Evolutionary conservation across 768 basidiomycete species (phyloP), one percentile per base, ranked within the genome.

Genomic region (Tulasnella calospora): DNA sequence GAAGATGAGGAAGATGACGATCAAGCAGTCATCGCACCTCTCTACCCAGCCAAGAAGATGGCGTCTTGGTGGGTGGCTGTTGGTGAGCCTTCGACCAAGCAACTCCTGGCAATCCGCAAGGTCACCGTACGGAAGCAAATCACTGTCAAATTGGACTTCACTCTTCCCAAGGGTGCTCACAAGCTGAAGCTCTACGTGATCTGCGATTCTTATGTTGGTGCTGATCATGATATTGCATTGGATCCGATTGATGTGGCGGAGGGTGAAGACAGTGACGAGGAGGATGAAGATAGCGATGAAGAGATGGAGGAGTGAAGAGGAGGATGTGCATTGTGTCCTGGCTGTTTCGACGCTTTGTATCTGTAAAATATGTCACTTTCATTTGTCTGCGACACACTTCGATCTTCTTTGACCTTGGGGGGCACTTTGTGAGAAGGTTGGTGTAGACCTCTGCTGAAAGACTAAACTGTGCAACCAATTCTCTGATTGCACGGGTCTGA

Each of bases 11-110:
- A 83, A 61, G 89, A 88, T 15, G 89, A 90, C 79, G 92, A 94
- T 81, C 93, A 95, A 83, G 86, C 86, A 4, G 96, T 96, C 44
- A 89, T 98, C n/a, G 97, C 98, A 0, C 96, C 98, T 0, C 93
- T 91, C 86, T 99, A 93, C 86, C 97, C 97, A 0, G 87, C 85
- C 76, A 92, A 92, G 85, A 98, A 98, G 87, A 89, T 95, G 84
- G 90, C 93, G 78, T 96, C 95, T 82, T 99, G 96, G 97, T 99
- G 96, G 96, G 88, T 98, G 44, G 96, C 99, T 71, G 88, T 98
- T 17, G 95, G 95, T n/a, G 93, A 96, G 19, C 88, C 92, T 7
- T 86, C 86, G 44, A 91, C 89, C n/a, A 89, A 91, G 47, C 92
- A 95, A 81, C 86, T 99, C 17, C 91, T 95, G 87, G 94, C 85